Percentiles rank a stretch among this genome's conserved stretches.
Conservation (phyloP, 2,329 filamentous ascomycete species). For the Aurifilum marmelostoma region DNA sequence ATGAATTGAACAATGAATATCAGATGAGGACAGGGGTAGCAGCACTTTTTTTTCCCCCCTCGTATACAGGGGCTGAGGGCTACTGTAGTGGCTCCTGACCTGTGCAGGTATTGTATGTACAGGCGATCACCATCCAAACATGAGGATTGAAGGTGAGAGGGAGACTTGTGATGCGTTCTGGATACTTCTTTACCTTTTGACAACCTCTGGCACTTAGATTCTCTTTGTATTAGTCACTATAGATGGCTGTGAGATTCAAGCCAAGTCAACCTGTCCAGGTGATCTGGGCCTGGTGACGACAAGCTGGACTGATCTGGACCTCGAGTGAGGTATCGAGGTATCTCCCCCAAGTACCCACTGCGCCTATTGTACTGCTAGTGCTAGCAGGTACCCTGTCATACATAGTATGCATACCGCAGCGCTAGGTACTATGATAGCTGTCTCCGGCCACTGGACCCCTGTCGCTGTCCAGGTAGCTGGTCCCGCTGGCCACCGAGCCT, state of each 20-base stretch:
- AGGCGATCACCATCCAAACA: neutral
- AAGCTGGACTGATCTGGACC: neutral
- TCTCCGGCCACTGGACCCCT: neutral
- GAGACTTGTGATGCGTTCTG: neutral
- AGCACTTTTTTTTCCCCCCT: neutral
- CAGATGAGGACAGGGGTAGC: neutral
- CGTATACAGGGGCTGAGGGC: neutral
- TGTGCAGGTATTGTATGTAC: neutral
- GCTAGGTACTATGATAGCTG: constrained; percentile 1
- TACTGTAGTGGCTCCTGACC: neutral
- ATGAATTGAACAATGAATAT: neutral
- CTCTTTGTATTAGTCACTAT: neutral
- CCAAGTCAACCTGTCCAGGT: neutral
- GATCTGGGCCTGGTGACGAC: neutral
- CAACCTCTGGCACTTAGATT: neutral
- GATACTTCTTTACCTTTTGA: neutral
- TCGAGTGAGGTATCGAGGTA: neutral
- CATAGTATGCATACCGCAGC: too few relatives aligned
- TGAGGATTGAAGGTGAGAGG: neutral
- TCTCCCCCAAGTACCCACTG: neutral
- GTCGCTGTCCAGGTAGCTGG: neutral
- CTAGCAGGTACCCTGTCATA: neutral
- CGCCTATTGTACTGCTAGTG: neutral
- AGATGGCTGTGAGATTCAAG: neutral
- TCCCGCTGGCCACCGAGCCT: neutral